phyloP scores from a whole-genome alignment of 2,329 filamentous ascomycete genomes.

The Alternaria angustiovoidea region DNA sequence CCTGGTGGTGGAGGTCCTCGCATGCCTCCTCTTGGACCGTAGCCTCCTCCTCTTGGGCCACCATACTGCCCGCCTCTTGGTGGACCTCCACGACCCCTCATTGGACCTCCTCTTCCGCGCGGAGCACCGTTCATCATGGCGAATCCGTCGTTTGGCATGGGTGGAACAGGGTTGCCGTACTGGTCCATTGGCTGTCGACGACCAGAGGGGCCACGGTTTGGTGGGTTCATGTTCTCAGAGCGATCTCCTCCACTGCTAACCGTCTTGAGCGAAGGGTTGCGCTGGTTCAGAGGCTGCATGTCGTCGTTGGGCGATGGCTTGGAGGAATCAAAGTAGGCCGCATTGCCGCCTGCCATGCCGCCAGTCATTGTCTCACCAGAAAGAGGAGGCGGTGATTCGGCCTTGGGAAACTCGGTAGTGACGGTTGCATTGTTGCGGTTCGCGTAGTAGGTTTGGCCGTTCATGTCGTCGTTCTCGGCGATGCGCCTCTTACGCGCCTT shows the following conservation, averaged over 20 bases:
- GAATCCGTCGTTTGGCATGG: constrained; percentile 56
- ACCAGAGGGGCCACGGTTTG: constrained; percentile 49
- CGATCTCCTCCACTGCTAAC: constrained; percentile 57
- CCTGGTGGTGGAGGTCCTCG: constrained; percentile 52
- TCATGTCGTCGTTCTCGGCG: constrained; percentile 96
- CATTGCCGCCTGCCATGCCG: constrained; percentile 62
- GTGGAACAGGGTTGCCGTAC: constrained; percentile 68
- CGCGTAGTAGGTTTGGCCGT: constrained; percentile 85
- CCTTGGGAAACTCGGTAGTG: constrained; percentile 55
- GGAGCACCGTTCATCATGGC: constrained; percentile 47
- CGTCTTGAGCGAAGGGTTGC: constrained; percentile 67
- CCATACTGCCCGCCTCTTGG: constrained; percentile 48
- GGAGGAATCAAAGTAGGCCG: constrained; percentile 70
- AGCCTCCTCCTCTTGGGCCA: constrained; percentile 47
- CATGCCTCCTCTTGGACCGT: constrained; percentile 49
- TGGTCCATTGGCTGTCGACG: constrained; percentile 63
- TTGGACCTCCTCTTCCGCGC: constrained; percentile 53
- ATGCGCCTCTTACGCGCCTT: constrained; percentile 94
- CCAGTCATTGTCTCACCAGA: constrained; percentile 63
- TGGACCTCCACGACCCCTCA: constrained; percentile 51
- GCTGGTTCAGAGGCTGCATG: constrained; percentile 72
- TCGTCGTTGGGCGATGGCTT: constrained; percentile 72
- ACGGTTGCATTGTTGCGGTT: constrained; percentile 50
- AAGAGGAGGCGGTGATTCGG: constrained; percentile 63
- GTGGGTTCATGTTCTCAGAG: constrained; percentile 46